Conservation (phyloP, 2,329 filamentous ascomycete genomes). For the Fusarium globosum region DNA sequence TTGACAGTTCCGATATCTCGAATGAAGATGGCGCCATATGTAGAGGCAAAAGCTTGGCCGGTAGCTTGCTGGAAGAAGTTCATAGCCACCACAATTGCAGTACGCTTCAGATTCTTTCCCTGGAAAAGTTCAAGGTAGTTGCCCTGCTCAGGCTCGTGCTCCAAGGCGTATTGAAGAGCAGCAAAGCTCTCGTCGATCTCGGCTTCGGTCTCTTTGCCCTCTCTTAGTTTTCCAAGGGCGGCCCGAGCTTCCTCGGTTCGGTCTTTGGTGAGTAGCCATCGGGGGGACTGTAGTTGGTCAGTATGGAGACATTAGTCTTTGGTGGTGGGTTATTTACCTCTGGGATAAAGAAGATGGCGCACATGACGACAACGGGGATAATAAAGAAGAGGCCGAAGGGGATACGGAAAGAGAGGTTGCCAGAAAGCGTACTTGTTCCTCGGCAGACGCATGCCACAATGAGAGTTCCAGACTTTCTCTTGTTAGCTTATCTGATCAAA, state of each 20-base stretch:
- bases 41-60: conserved; percentile 37
- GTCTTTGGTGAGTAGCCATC: conserved; percentile 39
- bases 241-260: conserved; percentile 30
- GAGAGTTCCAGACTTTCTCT: conserved; percentile 17
- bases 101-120: conserved; percentile 30
- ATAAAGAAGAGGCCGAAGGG: conserved; percentile 40
- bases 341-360: conserved; percentile 38
- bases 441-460: conserved; percentile 41
- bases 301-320: background rate
- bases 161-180: conserved; percentile 9
- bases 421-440: conserved; percentile 32
- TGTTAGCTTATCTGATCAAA: background rate
- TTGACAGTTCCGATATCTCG: conserved; percentile 39
- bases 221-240: conserved; percentile 15
- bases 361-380: conserved; percentile 29
- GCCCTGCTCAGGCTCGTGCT: conserved; percentile 35
- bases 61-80: conserved; percentile 37
- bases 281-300: conserved; percentile 24
- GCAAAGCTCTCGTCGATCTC: conserved; percentile 31
- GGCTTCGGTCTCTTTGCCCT: conserved; percentile 30
- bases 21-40: conserved; percentile 41
- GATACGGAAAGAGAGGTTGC: conserved; percentile 39
- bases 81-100: conserved; percentile 13
- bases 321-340: background rate
- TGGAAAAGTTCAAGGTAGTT: conserved; percentile 27